Base-by-base conservation (phyloP, 1,284 basidiomycete genomes). In the Cystobasidium pallidum region DNA sequence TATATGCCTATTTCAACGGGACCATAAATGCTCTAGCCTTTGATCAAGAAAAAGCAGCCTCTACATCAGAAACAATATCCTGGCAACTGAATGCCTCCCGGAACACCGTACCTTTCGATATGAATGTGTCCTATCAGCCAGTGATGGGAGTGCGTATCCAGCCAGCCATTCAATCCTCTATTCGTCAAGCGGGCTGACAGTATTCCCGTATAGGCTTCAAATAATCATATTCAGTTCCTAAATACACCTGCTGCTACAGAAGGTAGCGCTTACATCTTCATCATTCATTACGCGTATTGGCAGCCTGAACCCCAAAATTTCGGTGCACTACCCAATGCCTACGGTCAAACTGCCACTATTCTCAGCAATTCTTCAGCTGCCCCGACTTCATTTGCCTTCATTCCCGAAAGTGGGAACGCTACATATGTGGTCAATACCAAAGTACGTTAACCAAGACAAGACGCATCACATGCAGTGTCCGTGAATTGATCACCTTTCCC, bases 181-280 rank as follows among this genome's bases (percentile, higher is more conserved):
- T 41, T 62, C 28, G 30, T 41, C 43, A 17, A 28, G 19, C 41
- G 21, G 30, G 7, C 61, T 51, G n/a, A 24, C 57, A 59, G 13
- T 34, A 11, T 41, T 26, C 11, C n/a, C n/a, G n/a, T 26, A 55
- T 36, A 71, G 68, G 68, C 68, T n/a, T 59, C 68, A 17, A 71
- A 71, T 43, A 71, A 71, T 30, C 68, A 71, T 47, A 71, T 71
- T 24, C 68, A 71, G 39, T 71, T 71, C 28, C 32, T 71, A 24
- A 55, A 64, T 24, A 58, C 55, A 1, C 68, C 68, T 34, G 45
- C 21, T 15, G 32, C 68, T 4, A 8, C 59, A 34, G 49, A 43
- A 41, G 68, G 68, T 2, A 24, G 30, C 3, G 68, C 45, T 24
- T 63, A 63, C 24, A 70, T 57, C 24, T 62, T 63, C 68, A 49